Conservation (phyloP, 73 alveolate genomes). For the Symbiodinium pilosum region DNA sequence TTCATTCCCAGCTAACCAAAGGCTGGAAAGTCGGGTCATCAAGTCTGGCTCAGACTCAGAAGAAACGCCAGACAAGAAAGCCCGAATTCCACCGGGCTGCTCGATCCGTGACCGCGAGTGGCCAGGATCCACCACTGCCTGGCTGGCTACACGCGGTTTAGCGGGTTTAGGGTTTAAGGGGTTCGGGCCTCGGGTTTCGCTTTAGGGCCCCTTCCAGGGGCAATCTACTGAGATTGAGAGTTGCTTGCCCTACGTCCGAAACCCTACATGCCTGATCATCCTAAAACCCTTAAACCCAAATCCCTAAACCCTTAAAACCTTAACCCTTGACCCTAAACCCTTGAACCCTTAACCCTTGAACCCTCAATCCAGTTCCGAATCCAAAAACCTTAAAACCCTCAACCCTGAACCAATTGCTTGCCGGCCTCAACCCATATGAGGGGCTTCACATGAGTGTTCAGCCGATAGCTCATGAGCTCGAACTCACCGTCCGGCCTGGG, state of each 20-base stretch:
- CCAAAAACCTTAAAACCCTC: too few relatives aligned
- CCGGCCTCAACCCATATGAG: conserved; percentile 98
- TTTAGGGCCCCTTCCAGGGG: too few relatives aligned
- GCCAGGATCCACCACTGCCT: conserved; percentile 94
- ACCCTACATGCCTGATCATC: too few relatives aligned
- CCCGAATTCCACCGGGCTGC: background rate
- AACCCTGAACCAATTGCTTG: conserved; percentile 95
- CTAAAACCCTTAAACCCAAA: too few relatives aligned
- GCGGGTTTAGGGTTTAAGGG: background rate
- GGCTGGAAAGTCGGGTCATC: background rate
- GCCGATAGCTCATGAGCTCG: conserved; percentile 98
- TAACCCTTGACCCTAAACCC: too few relatives aligned
- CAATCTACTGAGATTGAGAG: too few relatives aligned
- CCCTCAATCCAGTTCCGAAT: too few relatives aligned
- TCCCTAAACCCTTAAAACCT: too few relatives aligned
- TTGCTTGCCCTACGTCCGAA: too few relatives aligned
- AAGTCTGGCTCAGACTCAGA: background rate
- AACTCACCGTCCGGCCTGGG: conserved; percentile 99
- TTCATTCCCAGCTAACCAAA: too few relatives aligned
- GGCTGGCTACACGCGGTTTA: background rate
- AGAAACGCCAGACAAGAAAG: background rate
- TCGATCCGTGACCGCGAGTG: conserved; percentile 79
- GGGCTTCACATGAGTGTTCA: conserved; percentile 98
- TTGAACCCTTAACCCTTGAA: too few relatives aligned
- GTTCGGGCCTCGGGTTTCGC: background rate